phyloP scores from a whole-genome alignment of 2,329 filamentous ascomycete species.

The Colletotrichum tabaci region DNA sequence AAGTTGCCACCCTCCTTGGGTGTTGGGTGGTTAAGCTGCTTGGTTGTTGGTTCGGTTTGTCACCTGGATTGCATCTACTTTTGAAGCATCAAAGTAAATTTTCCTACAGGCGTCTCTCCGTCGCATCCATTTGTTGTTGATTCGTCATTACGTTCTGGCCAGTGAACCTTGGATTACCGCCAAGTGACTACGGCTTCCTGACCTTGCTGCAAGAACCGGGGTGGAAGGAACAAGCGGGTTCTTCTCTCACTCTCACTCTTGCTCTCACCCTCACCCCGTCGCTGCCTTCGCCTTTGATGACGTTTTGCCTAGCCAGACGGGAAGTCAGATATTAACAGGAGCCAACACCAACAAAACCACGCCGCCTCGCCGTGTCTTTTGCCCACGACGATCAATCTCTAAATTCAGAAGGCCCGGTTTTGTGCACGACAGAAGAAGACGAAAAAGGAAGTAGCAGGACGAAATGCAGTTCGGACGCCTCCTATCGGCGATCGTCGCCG shows the following conservation, averaged over 20 bases:
- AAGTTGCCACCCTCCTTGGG: not conserved
- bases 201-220: constrained; percentile 18
- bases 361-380: not conserved
- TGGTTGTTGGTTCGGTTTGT: not conserved
- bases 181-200: not conserved
- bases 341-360: not conserved
- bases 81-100: not conserved
- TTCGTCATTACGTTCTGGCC: no score
- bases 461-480: constrained; percentile 34
- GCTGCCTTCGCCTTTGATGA: constrained; percentile 20
- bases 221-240: constrained; percentile 4
- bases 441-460: not conserved
- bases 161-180: not conserved
- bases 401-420: not conserved
- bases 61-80: not conserved
- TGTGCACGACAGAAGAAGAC: no score
- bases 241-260: not conserved
- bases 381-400: no score
- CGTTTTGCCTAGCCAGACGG: constrained; percentile 30
- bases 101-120: not conserved
- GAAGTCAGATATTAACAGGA: not conserved
- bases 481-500: constrained; percentile 20
- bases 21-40: not conserved
- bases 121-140: not conserved
- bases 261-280: no score